Conservation (phyloP, 345 rosid species). For the Citrus sp. region DNA sequence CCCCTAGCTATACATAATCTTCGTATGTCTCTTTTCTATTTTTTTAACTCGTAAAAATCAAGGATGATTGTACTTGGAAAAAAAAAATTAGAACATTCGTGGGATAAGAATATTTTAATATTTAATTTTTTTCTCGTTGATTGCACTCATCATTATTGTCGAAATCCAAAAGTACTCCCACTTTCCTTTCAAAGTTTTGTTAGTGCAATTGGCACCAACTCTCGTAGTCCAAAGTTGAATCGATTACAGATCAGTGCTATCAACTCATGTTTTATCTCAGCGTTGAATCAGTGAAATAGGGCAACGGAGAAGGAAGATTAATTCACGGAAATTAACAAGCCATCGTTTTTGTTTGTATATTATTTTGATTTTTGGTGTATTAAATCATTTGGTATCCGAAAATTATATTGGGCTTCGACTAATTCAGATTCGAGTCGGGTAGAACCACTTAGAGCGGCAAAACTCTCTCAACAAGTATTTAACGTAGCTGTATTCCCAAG, state of each 20-base stretch:
- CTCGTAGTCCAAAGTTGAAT: constrained; percentile 22
- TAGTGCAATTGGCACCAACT: constrained; percentile 36
- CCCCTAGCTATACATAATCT: constrained; percentile 6
- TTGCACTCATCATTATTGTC: constrained; percentile 23
- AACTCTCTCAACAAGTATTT: too few species aligned
- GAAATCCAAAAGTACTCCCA: not conserved
- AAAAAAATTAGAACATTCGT: constrained; percentile 4
- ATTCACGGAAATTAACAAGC: not conserved
- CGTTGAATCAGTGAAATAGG: not conserved
- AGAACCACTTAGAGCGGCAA: too few species aligned
- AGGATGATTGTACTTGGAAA: constrained; percentile 24
- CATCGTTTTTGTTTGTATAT: not conserved
- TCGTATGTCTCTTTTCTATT: constrained; percentile 16
- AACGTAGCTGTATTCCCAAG: too few species aligned
- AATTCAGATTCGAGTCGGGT: too few species aligned
- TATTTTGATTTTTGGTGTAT: not conserved
- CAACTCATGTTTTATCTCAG: constrained; percentile 13
- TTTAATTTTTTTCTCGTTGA: constrained; percentile 13
- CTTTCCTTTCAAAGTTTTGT: not conserved
- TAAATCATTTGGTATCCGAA: too few species aligned
- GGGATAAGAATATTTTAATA: constrained; percentile 19
- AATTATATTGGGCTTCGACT: too few species aligned
- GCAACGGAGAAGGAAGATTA: not conserved
- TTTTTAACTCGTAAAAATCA: not conserved
- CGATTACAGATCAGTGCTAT: constrained; percentile 10